Evolutionary conservation across 345 rosid species (phyloP).

Genomic region (Sonneratia caseolaris): DNA sequence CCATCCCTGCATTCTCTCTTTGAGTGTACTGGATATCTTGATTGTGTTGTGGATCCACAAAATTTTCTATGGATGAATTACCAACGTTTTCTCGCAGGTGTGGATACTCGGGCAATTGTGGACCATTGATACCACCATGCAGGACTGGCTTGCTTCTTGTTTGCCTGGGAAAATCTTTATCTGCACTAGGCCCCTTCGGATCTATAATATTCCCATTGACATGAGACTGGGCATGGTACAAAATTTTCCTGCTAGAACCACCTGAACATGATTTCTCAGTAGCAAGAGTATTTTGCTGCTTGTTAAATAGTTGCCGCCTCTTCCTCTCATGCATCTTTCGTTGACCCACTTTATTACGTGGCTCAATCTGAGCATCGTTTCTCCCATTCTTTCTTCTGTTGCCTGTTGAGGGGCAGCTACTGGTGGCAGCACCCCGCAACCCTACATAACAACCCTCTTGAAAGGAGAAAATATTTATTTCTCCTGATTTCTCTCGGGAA

Average conservation of each 20-base stretch:
- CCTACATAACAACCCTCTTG: constrained; percentile 35
- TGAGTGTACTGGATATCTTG: not conserved
- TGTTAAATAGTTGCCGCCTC: constrained; percentile 25
- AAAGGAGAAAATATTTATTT: constrained; percentile 39
- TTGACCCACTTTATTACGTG: constrained; percentile 25
- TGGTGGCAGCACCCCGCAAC: constrained; percentile 20
- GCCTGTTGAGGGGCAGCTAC: constrained; percentile 26
- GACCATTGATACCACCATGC: constrained; percentile 21
- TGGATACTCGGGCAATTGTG: constrained; percentile 7
- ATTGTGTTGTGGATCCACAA: not conserved
- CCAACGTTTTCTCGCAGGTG: not conserved
- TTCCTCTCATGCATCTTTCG: constrained; percentile 16
- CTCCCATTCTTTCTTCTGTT: constrained; percentile 27
- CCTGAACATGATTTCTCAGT: constrained; percentile 40
- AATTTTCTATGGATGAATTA: not conserved
- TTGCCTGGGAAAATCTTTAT: constrained; percentile 23
- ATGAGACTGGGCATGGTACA: constrained; percentile 18
- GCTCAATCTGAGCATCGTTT: constrained; percentile 26
- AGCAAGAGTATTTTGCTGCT: constrained; percentile 17
- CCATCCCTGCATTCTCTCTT: not conserved
- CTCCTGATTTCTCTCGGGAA: constrained; percentile 21
- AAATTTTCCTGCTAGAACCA: constrained; percentile 23
- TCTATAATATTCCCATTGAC: constrained; percentile 15
- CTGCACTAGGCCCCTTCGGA: constrained; percentile 20
- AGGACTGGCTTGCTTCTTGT: constrained; percentile 21